Conservation (phyloP, 768 basidiomycete species). For the Suillus placidus region DNA sequence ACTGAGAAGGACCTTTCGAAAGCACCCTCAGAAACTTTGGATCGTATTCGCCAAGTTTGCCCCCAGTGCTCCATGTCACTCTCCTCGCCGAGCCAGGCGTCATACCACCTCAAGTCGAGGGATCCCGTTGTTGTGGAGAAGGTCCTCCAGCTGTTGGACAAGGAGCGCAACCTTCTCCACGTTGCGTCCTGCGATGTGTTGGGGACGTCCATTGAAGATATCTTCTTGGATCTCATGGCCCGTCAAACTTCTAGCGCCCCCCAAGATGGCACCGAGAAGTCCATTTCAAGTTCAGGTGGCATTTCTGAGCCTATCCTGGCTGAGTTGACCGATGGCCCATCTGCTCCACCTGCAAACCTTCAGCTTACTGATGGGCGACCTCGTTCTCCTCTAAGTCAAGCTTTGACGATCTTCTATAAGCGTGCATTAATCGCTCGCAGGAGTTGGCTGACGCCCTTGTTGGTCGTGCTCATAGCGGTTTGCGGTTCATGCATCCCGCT, state of each 20-base stretch:
- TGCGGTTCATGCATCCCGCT: constrained; percentile 70
- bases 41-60: constrained; percentile 45
- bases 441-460: constrained; percentile 67
- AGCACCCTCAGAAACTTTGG: constrained; percentile 38
- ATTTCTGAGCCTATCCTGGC: constrained; percentile 4
- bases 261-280: constrained; percentile 32
- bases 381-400: constrained; percentile 62
- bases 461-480: constrained; percentile 56
- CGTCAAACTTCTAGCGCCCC: constrained; percentile 25
- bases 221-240: constrained; percentile 75
- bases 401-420: constrained; percentile 75
- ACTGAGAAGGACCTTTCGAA: constrained; percentile 23
- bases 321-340: constrained; percentile 5
- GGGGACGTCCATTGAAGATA: constrained; percentile 79
- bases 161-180: constrained; percentile 37
- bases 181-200: constrained; percentile 66
- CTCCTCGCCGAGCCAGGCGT: constrained; percentile 45
- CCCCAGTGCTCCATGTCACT: constrained; percentile 47
- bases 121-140: constrained; percentile 56
- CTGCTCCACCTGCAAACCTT: constrained; percentile 27
- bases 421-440: constrained; percentile 62
- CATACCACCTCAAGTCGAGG: constrained; percentile 63
- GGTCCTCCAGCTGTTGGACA: constrained; percentile 58
- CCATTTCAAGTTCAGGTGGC: constrained; percentile 16
- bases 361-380: constrained; percentile 53